Evolutionary conservation across 2,329 filamentous ascomycete genomes (phyloP), one percentile per base, ranked within the genome.

Genomic region (Fusarium cicatricum): DNA sequence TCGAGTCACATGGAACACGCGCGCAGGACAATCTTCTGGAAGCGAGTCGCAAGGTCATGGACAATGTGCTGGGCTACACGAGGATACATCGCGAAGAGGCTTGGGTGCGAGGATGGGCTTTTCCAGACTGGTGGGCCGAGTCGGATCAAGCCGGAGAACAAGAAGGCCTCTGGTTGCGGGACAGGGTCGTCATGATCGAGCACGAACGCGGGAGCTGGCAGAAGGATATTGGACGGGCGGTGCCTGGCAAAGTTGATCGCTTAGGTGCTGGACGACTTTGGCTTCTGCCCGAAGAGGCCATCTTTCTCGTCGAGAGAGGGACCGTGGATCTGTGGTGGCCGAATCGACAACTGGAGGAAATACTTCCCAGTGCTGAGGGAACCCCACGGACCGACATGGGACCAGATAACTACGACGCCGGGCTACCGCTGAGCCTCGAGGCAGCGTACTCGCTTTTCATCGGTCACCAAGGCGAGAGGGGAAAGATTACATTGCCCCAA

Each of bases 311-410:
- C 9, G 95, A 99, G 78, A 81, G 95, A 67, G 95, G 94, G 0
- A 92, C 85, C 40, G 69, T 98, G 68, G 92, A 98, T 73, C 82
- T 97, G 34, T 88, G 92, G 80, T 97, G 91, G 91, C 91, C 91
- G 2, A 75, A 77, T 38, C 74, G 74, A 51, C 70, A 76, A n/a
- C 74, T 87, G 11, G 79, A 78, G 36, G 80, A 82, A 31, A 70
- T 83, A 3, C 74, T 84, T 38, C 77, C 80, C 2, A 65, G 69
- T 15, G 65, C 67, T 3, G 71, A 70, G 12, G 69, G 53, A 11
- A 55, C 65, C 39, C 51, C 52, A 3, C 64, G 58, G 39, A 60
- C 57, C 11, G 55, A 61, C 28, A 50, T 66, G 21, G 67, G 71
- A 11, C 68, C 71, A 2, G 69, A 76, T 26, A 78, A 80, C 36